Base-by-base conservation (phyloP, 139 green algal species). In the Yamagishiella unicocca region DNA sequence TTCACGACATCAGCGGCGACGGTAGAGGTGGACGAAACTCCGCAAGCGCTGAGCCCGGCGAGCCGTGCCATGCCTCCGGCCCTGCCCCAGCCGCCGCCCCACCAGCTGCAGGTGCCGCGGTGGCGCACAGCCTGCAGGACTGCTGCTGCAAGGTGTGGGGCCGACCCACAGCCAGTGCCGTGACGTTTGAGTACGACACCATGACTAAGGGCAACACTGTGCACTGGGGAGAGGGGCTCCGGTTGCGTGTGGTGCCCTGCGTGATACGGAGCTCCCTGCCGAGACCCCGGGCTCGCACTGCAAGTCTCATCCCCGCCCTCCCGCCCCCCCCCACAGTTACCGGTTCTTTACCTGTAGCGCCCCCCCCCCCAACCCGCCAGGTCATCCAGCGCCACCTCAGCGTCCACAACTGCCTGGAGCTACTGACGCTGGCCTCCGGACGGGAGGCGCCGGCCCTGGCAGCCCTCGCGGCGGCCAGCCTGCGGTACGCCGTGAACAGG, bases 401-500 rank as follows among this genome's bases (percentile, higher is more conserved):
- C 40, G 80, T 86, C 10, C 25, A 86, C 64, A 86, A 86, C 42
- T 86, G 80, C 42, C 35, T 77, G 0, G 80, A 86, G 80, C 80
- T 86, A 31, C 31, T 78, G 42, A 27, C 1, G 43, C 12, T 72
- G 66, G 21, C n/a, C 17, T 19, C 3, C 2, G 80, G 43, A 3
- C 1, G 24, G 27, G 19, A 67, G 31, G 78, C 40, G 12, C 62
- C 80, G 0, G 29, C 17, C 0, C 33, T 78, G 3, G 64, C 21
- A n/a, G n/a, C 42, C 64, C 27, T 86, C 1, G 43, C 42, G 29
- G 42, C 42, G 0, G 80, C 64, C 7, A 24, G 10, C 19, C 21
- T 77, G n/a, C 62, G 43, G 7, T 86, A 86, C 45, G 62, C 43
- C 2, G 64, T 77, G 0, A 50, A 77, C 80, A 86, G 80, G 80